Conservation (phyloP, 352 stramenopile genomes). For the Phytophthora boehmeriae region DNA sequence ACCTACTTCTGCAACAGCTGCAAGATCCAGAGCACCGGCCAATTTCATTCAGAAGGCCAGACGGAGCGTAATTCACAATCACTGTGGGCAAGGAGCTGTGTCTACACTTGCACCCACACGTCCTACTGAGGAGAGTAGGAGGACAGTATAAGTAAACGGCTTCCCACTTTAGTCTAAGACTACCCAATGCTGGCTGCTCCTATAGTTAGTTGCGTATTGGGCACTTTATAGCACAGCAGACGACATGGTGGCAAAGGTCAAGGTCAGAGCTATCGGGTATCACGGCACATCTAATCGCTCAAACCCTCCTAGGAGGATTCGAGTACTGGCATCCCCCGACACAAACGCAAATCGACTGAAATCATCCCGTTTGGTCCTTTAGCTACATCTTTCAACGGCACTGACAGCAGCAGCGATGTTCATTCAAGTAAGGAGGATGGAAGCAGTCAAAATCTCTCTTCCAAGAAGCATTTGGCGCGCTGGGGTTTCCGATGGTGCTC, state of each 20-base stretch:
- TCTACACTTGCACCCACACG: too few relatives aligned
- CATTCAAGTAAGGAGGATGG: background rate
- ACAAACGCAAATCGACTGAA: constrained; percentile 1
- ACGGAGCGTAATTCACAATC: too few relatives aligned
- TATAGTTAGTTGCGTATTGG: too few relatives aligned
- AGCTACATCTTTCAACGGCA: background rate
- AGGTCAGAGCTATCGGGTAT: background rate
- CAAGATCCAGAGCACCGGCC: too few relatives aligned
- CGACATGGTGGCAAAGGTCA: constrained; percentile 1
- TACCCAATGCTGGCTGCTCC: too few relatives aligned
- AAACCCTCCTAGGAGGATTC: background rate
- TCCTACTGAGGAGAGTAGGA: too few relatives aligned
- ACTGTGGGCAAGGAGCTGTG: too few relatives aligned
- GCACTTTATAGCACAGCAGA: too few relatives aligned
- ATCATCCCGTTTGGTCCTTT: background rate
- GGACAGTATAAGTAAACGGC: too few relatives aligned
- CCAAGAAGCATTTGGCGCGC: constrained; percentile 1
- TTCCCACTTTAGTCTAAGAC: too few relatives aligned
- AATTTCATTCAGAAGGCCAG: too few relatives aligned
- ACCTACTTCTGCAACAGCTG: too few relatives aligned
- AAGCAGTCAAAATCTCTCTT: background rate
- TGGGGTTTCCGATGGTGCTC: background rate
- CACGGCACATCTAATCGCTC: background rate
- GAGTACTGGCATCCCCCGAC: background rate
- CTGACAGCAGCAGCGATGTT: background rate